A percentile compares a stretch with the other conserved stretches of the same genome.
Evolutionary conservation across 805 yeast genomes (phyloP).

Genomic region (Suhomyces sp.): DNA sequence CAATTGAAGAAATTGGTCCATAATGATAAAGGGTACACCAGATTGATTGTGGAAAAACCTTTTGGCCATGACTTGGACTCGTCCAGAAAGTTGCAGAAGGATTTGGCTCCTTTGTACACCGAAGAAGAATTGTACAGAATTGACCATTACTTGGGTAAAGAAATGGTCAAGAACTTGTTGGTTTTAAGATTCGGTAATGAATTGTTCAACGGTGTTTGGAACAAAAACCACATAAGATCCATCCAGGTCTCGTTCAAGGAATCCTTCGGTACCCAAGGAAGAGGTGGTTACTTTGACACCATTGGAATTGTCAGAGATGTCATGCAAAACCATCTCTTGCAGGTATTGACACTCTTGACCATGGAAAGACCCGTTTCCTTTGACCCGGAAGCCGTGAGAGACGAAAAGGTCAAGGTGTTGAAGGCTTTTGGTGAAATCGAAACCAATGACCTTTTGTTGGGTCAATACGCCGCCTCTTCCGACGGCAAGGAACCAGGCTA

Average conservation of each 20-base stretch:
- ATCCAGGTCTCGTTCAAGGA: slow-evolving; percentile 94
- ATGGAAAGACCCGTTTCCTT: slow-evolving; percentile 96
- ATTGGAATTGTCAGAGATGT: slow-evolving; percentile 97
- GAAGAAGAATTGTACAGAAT: slow-evolving; percentile 94
- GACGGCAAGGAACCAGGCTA: slow-evolving; percentile 92
- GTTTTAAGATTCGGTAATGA: slow-evolving; percentile 90
- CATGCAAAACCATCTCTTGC: slow-evolving; percentile 95
- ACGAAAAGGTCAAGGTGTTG: slow-evolving; percentile 91
- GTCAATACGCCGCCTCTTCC: slow-evolving; percentile 81
- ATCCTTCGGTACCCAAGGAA: slow-evolving; percentile 98
- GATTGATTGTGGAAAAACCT: slow-evolving; percentile 94
- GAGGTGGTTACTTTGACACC: slow-evolving; percentile 96
- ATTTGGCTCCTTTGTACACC: slow-evolving; percentile 79
- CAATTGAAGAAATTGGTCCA: slow-evolving; percentile 70
- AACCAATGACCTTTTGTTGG: slow-evolving; percentile 66
- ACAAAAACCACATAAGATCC: slow-evolving; percentile 69
- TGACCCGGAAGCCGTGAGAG: slow-evolving; percentile 90
- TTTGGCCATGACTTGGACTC: slow-evolving; percentile 89
- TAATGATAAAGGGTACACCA: slow-evolving; percentile 61
- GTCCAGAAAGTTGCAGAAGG: slow-evolving; percentile 71
- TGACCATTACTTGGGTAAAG: slow-evolving; percentile 97
- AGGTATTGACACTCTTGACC: slow-evolving; percentile 84
- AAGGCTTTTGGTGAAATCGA: slow-evolving; percentile 75
- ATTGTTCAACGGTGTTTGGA: slow-evolving; percentile 87
- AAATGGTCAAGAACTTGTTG: slow-evolving; percentile 91